These are phyloP conservation scores for Lentinula sp. DNA, from an alignment of 768 basidiomycete species.

Conservation along the genomic window DNA sequence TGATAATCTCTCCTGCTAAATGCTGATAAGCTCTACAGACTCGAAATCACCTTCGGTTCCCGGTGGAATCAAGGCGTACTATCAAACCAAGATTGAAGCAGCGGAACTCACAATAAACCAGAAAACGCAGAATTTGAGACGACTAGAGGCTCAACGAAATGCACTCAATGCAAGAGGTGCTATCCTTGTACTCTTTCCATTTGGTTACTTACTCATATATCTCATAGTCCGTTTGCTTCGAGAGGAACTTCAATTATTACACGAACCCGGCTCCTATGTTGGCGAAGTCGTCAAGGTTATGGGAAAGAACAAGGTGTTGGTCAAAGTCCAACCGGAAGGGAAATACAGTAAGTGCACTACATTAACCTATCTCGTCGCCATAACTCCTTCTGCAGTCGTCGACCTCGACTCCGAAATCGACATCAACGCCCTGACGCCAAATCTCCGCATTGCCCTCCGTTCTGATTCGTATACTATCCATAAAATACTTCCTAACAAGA, in stretches of 20 bases:
- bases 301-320: constrained; percentile 98
- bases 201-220: background rate
- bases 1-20: background rate
- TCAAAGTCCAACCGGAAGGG: constrained; percentile 98
- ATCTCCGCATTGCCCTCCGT: constrained; percentile 89
- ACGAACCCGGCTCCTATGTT: constrained; percentile 96
- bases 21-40: background rate
- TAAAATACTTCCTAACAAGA: constrained; percentile 95
- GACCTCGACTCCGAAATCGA: constrained; percentile 90
- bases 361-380: background rate
- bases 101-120: constrained; percentile 92
- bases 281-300: constrained; percentile 98
- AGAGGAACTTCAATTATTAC: constrained; percentile 88
- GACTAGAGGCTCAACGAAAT: constrained; percentile 95
- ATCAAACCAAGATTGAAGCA: constrained; percentile 92
- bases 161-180: constrained; percentile 91
- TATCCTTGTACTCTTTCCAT: constrained; percentile 11
- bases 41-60: constrained; percentile 18
- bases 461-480: constrained; percentile 96
- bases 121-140: constrained; percentile 82
- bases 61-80: constrained; percentile 82
- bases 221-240: constrained; percentile 74
- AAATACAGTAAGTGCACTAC: constrained; percentile 80
- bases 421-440: constrained; percentile 69
- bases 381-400: constrained; percentile 54